Conservation (phyloP, 345 rosid genomes). For the Eucalyptus dawsonii region DNA sequence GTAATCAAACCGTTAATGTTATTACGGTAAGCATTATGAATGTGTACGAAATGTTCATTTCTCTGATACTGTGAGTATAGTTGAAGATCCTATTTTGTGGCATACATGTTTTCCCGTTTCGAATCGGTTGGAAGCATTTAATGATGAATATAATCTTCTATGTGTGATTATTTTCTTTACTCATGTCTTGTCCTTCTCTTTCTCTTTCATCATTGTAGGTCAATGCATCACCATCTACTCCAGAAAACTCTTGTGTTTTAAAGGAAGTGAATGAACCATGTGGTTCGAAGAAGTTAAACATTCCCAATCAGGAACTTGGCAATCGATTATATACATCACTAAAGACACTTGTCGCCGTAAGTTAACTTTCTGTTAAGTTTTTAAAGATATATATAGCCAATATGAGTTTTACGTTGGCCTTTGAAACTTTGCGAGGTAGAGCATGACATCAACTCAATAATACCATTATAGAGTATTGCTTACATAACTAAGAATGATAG, state of each 20-base stretch:
- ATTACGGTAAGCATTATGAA: not conserved
- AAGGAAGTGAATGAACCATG: not conserved
- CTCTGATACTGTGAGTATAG: not conserved
- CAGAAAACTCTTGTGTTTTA: not conserved
- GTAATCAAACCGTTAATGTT: not conserved
- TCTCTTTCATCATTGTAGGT: not conserved
- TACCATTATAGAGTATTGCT: not conserved
- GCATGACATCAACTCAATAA: not conserved
- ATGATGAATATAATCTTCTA: not conserved
- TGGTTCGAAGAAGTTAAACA: not conserved
- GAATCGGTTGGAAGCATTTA: not conserved
- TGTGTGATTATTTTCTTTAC: not conserved
- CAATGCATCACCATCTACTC: not conserved
- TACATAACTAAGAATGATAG: not conserved
- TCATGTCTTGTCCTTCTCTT: not conserved
- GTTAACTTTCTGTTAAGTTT: not conserved
- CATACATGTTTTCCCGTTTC: not conserved
- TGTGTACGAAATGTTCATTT: not conserved
- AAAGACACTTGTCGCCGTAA: not conserved
- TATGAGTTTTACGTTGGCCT: not conserved
- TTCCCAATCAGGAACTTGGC: not conserved
- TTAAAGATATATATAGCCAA: not conserved
- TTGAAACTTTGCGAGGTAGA: not conserved
- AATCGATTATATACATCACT: not conserved
- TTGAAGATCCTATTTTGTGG: not conserved